A percentile compares a stretch with the other conserved stretches of the same genome.
phyloP scores from a whole-genome alignment of 768 basidiomycete genomes.

The Ramaria rubella region DNA sequence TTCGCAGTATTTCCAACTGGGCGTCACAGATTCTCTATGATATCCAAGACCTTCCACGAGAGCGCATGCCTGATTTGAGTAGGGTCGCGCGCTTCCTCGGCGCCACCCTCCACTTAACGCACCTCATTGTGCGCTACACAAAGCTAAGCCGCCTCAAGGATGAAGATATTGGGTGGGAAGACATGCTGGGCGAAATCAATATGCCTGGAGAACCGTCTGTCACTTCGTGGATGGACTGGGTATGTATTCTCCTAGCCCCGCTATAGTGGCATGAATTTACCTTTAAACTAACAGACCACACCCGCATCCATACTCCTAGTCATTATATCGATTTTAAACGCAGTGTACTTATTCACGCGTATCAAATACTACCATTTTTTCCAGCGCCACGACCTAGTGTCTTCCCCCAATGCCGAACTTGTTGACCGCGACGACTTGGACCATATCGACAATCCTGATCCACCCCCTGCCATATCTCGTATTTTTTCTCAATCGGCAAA shows the following conservation, averaged over 20 bases:
- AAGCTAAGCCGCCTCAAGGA: conserved; percentile 51
- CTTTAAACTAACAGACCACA: conserved; percentile 43
- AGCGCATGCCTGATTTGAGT: conserved; percentile 63
- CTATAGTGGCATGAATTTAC: neutral
- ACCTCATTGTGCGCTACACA: conserved; percentile 58
- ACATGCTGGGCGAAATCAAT: conserved; percentile 55
- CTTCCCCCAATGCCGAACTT: conserved; percentile 64
- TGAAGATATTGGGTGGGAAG: conserved; percentile 72
- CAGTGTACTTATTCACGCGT: conserved; percentile 63
- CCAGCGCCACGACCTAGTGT: conserved; percentile 54
- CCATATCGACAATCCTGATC: conserved; percentile 21
- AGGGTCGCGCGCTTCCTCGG: conserved; percentile 64
- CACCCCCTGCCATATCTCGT: conserved; percentile 41
- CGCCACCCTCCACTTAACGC: conserved; percentile 55
- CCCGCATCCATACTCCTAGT: conserved; percentile 55
- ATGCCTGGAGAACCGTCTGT: conserved; percentile 25
- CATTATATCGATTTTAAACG: conserved; percentile 47
- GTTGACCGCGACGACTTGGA: conserved; percentile 35
- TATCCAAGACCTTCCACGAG: conserved; percentile 76
- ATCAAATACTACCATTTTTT: conserved; percentile 65
- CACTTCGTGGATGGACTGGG: conserved; percentile 79
- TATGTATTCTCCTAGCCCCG: conserved; percentile 25
- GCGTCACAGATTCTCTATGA: conserved; percentile 64
- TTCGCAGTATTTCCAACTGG: conserved; percentile 9
- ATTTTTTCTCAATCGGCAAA: conserved; percentile 23